phyloP scores from a whole-genome alignment of 495 filamentous ascomycete genomes.

The Aspergillus baeticus region DNA sequence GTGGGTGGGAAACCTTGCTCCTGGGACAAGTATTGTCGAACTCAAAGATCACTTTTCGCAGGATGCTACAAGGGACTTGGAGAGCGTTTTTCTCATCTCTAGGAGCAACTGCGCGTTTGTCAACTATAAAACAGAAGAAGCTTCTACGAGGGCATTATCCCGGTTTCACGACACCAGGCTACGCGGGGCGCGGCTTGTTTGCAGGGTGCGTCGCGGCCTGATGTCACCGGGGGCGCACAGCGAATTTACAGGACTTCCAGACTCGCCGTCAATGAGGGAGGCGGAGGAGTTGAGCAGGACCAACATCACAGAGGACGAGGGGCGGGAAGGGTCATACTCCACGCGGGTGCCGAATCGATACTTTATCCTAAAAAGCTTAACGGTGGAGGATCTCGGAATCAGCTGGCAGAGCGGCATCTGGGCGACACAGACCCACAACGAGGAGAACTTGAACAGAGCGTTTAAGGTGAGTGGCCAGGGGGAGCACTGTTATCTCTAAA shows the following conservation, averaged over 20 bases:
- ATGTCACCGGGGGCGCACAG: constrained; percentile 30
- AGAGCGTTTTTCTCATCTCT: constrained; percentile 92
- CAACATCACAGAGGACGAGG: neutral
- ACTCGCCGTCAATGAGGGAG: constrained; percentile 1
- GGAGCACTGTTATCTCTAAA: no score
- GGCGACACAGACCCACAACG: constrained; percentile 96
- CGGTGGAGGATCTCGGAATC: constrained; percentile 90
- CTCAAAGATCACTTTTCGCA: constrained; percentile 89
- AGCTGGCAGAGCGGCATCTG: constrained; percentile 85
- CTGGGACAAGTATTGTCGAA: constrained; percentile 71
- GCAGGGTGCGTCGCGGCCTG: constrained; percentile 69
- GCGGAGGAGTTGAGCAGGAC: neutral
- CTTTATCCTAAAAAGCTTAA: constrained; percentile 93
- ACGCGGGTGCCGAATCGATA: constrained; percentile 62
- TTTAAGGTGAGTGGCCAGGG: constrained; percentile 62
- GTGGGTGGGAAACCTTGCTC: constrained; percentile 95
- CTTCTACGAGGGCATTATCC: constrained; percentile 73
- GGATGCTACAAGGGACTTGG: constrained; percentile 73
- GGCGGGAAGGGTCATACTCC: constrained; percentile 4
- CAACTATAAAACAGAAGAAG: constrained; percentile 83
- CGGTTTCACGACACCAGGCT: constrained; percentile 93
- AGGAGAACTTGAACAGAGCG: constrained; percentile 76
- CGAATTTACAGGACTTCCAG: constrained; percentile 14
- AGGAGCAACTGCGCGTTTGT: constrained; percentile 99
- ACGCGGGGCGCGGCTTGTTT: constrained; percentile 86